Conservation (phyloP, 345 rosid genomes). For the Populus alba region DNA sequence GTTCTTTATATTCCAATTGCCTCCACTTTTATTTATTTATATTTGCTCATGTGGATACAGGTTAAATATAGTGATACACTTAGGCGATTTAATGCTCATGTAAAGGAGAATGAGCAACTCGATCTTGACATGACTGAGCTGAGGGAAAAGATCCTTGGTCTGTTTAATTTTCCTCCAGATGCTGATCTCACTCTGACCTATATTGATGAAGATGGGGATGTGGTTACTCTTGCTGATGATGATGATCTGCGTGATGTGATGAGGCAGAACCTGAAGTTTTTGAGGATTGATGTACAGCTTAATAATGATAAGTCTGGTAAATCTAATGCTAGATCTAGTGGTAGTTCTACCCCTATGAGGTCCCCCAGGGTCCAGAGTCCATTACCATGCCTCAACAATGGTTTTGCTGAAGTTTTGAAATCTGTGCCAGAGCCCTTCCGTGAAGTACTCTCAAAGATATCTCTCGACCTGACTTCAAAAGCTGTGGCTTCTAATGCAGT, state of each 20-base stretch:
- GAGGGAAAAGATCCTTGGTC: constrained; percentile 56
- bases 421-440: constrained; percentile 61
- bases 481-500: constrained; percentile 45
- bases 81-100: constrained; percentile 68
- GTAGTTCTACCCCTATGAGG: constrained; percentile 53
- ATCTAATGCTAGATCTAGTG: constrained; percentile 44
- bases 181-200: constrained; percentile 62
- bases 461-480: constrained; percentile 53
- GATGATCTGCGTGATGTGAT: constrained; percentile 67
- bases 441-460: constrained; percentile 50
- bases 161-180: constrained; percentile 55
- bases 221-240: constrained; percentile 71
- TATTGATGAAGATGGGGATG: constrained; percentile 88
- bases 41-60: constrained; percentile 34
- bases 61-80: constrained; percentile 68
- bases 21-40: background rate
- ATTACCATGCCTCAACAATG: constrained; percentile 34
- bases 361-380: constrained; percentile 38
- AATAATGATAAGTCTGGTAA: constrained; percentile 30
- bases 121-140: constrained; percentile 63
- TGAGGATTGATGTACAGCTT: constrained; percentile 54
- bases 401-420: constrained; percentile 52
- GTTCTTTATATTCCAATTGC: background rate
- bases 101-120: constrained; percentile 51
- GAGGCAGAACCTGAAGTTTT: constrained; percentile 68